These are phyloP conservation scores for Pseudopithomyces chartarum DNA, from an alignment of 2,329 filamentous ascomycete species.

Conservation along the genomic window DNA sequence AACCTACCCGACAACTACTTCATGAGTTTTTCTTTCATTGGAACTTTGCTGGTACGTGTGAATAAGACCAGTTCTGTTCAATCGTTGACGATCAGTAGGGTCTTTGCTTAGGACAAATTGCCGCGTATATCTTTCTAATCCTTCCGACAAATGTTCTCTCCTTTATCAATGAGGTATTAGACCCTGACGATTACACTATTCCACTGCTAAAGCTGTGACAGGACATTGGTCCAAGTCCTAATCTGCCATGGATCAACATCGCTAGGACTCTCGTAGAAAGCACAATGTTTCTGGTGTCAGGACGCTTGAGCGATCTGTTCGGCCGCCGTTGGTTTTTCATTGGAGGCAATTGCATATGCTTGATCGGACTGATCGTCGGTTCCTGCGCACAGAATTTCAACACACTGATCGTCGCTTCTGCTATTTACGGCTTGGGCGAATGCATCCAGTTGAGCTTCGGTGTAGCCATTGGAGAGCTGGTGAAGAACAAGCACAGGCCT, in stretches of 20 bases:
- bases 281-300: slow-evolving; percentile 15
- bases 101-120: slow-evolving; percentile 14
- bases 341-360: slow-evolving; percentile 14
- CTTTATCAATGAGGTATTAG: slow-evolving; percentile 11
- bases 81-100: background rate
- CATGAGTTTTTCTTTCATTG: slow-evolving; percentile 13
- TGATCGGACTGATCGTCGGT: slow-evolving; percentile 17
- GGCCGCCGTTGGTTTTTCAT: slow-evolving; percentile 22
- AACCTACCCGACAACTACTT: slow-evolving; percentile 15
- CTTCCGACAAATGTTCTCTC: slow-evolving; percentile 17
- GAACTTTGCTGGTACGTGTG: slow-evolving; percentile 10
- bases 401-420: slow-evolving; percentile 13
- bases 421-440: slow-evolving; percentile 18
- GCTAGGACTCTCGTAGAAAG: slow-evolving; percentile 14
- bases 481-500: slow-evolving; percentile 18
- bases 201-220: background rate
- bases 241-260: slow-evolving; percentile 15
- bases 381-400: slow-evolving; percentile 15
- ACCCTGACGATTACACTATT: background rate
- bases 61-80: background rate
- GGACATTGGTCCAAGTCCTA: slow-evolving; percentile 16
- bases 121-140: slow-evolving; percentile 18
- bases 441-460: slow-evolving; percentile 19
- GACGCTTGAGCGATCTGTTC: slow-evolving; percentile 17
- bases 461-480: slow-evolving; percentile 20